These are phyloP conservation scores for Nicotiana undulata DNA, from an alignment of 257 asterid species.

Conservation along the genomic window DNA sequence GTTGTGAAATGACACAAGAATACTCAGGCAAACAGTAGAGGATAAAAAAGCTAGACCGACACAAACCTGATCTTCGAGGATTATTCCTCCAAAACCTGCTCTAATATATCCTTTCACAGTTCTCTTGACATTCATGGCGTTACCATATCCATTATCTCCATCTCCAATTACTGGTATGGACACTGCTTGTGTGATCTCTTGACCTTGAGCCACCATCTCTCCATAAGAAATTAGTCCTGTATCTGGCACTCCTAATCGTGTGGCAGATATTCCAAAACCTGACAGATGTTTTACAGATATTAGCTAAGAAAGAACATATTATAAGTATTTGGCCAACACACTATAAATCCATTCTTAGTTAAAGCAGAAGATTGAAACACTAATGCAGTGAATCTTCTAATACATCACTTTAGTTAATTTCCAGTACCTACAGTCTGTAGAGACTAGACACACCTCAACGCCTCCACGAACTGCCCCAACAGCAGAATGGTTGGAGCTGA, in stretches of 20 bases:
- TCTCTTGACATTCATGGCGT: slow-evolving; percentile 93
- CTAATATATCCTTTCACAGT: slow-evolving; percentile 74
- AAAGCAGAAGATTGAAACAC: background rate
- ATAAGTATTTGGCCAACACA: slow-evolving; percentile 12
- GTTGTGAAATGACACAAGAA: background rate
- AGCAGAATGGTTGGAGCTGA: background rate
- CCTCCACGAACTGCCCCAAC: background rate
- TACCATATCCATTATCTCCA: slow-evolving; percentile 95
- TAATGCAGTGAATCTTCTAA: background rate
- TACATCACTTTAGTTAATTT: background rate
- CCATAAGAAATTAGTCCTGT: slow-evolving; percentile 86
- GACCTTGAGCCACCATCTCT: slow-evolving; percentile 91
- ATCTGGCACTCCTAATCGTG: slow-evolving; percentile 84
- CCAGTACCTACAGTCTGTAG: background rate
- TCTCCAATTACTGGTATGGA: slow-evolving; percentile 90
- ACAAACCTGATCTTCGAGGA: slow-evolving; percentile 92
- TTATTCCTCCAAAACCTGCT: slow-evolving; percentile 89
- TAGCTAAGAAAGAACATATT: slow-evolving; percentile 10
- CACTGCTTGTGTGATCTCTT: slow-evolving; percentile 64
- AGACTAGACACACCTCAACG: background rate
- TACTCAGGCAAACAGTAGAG: background rate
- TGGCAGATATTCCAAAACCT: slow-evolving; percentile 96
- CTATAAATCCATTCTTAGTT: background rate
- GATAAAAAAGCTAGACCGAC: background rate
- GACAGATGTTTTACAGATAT: background rate